Conservation (phyloP, 805 yeast species). For the Candida morakotiae region DNA sequence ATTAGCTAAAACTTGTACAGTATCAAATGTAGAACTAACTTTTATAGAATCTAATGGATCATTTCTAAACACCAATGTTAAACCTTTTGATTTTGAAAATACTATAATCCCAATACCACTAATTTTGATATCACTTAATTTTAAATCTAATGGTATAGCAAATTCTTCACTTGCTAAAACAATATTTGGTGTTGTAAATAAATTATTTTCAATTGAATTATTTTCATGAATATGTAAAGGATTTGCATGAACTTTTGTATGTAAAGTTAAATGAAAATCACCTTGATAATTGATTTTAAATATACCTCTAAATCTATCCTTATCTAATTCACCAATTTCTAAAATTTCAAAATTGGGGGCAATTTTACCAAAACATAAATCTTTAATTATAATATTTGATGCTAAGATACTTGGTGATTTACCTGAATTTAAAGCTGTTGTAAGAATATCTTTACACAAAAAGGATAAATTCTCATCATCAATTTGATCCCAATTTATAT, state of each 20-base stretch:
- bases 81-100: conserved; percentile 74
- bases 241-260: conserved; percentile 81
- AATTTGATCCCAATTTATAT: conserved; percentile 72
- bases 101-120: conserved; percentile 84
- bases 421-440: conserved; percentile 72
- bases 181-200: conserved; percentile 65
- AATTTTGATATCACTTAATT: conserved; percentile 64
- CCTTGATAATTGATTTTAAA: conserved; percentile 75
- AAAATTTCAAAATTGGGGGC: conserved; percentile 75
- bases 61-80: conserved; percentile 82
- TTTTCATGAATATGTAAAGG: conserved; percentile 66
- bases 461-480: conserved; percentile 59
- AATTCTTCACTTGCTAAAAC: conserved; percentile 63
- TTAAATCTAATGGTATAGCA: conserved; percentile 74
- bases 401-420: conserved; percentile 68
- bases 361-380: conserved; percentile 66
- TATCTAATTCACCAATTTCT: conserved; percentile 78
- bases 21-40: conserved; percentile 84
- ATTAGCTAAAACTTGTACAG: conserved; percentile 77
- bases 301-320: conserved; percentile 75
- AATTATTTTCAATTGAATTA: conserved; percentile 29
- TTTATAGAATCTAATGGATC: conserved; percentile 83
- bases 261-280: conserved; percentile 69
- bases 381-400: conserved; percentile 62
- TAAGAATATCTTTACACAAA: conserved; percentile 62